A percentile compares a stretch with the other conserved stretches of the same genome.
These are phyloP conservation scores for Amphibolis antarctica DNA, from an alignment of 106 monocot genomes.

Conservation along the genomic window DNA sequence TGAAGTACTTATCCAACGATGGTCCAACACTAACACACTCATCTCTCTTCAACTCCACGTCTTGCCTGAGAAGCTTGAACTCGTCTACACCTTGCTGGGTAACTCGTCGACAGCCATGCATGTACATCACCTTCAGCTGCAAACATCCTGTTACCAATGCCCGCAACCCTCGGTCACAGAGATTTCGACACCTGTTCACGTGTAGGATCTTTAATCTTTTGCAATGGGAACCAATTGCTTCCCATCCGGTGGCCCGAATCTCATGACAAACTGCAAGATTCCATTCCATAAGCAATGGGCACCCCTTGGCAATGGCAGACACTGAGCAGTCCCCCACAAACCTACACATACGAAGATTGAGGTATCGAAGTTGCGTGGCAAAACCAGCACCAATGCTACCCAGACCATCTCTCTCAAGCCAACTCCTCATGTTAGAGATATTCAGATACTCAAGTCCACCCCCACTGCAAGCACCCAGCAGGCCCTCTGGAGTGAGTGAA, in stretches of 20 bases:
- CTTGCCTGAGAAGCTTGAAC: conserved; percentile 42
- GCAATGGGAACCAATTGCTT: conserved; percentile 45
- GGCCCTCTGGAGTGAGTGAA: conserved; percentile 45
- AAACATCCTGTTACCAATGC: conserved; percentile 41
- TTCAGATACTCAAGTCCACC: conserved; percentile 60
- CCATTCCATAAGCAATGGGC: conserved; percentile 80
- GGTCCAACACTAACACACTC: conserved; percentile 48
- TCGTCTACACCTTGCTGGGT: conserved; percentile 31
- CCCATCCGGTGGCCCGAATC: conserved; percentile 50
- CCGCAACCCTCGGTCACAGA: conserved; percentile 51
- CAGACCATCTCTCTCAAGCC: conserved; percentile 26
- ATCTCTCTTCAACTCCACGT: conserved; percentile 46
- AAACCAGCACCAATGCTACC: conserved; percentile 26
- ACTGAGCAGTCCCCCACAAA: conserved; percentile 48
- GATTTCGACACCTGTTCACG: conserved; percentile 70
- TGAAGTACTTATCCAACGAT: conserved; percentile 34
- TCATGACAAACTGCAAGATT: conserved; percentile 73
- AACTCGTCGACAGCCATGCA: conserved; percentile 52
- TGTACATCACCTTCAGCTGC: conserved; percentile 35
- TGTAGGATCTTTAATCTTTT: conserved; percentile 52
- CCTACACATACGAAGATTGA: conserved; percentile 64
- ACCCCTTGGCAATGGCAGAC: conserved; percentile 45
- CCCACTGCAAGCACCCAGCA: conserved; percentile 36
- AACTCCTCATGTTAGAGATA: conserved; percentile 6
- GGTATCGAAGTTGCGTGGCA: conserved; percentile 32